Conservation (phyloP, 177 flowering plant genomes). For the Tripterygium wilfordii region DNA sequence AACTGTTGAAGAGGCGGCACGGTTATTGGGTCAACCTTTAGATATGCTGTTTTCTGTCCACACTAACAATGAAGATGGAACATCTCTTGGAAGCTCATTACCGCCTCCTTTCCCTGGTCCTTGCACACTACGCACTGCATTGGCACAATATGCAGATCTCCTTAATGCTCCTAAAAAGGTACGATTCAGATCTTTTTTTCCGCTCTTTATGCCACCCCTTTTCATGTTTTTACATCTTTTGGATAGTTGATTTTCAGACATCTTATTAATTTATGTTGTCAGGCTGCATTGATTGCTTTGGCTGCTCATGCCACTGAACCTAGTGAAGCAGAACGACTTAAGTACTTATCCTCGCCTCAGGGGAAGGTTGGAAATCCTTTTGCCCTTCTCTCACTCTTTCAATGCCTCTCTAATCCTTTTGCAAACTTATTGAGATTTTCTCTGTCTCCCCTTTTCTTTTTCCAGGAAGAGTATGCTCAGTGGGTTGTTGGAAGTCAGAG, state of each 20-base stretch:
- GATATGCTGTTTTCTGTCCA: constrained; percentile 70
- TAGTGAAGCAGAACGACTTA: constrained; percentile 67
- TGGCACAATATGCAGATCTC: constrained; percentile 75
- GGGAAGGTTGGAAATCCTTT: constrained; percentile 58
- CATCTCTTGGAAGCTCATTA: constrained; percentile 51
- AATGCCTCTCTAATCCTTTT: background rate
- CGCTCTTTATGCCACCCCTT: too few species aligned
- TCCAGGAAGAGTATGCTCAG: constrained; percentile 77
- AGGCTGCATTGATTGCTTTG: constrained; percentile 87
- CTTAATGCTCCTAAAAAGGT: constrained; percentile 86
- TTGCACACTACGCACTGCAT: constrained; percentile 69
- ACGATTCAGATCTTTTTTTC: too few species aligned
- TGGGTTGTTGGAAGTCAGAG: constrained; percentile 86
- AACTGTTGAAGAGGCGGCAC: constrained; percentile 69
- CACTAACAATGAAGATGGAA: constrained; percentile 71
- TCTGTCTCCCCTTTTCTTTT: too few species aligned
- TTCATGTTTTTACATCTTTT: background rate
- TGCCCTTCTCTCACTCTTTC: background rate
- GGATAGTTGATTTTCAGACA: too few species aligned
- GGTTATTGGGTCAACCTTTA: constrained; percentile 49
- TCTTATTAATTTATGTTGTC: constrained; percentile 8
- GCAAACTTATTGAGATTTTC: too few species aligned
- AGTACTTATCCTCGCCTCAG: constrained; percentile 62
- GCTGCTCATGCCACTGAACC: constrained; percentile 86
- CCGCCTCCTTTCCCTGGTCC: constrained; percentile 84